Conservation (phyloP, 441 rosid species). For the Dalechampia spathulata region DNA sequence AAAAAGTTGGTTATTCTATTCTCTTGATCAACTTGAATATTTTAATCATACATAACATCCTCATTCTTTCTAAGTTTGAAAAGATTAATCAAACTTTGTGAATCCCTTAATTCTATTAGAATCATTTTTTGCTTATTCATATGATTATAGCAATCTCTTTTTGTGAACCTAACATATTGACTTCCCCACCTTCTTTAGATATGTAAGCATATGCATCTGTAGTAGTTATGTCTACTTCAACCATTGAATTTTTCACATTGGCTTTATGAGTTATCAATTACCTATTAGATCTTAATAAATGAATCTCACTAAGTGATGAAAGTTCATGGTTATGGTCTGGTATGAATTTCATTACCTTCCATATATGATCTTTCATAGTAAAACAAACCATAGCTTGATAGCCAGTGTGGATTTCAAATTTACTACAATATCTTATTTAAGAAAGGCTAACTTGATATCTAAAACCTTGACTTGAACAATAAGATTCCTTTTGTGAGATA, state of each 20-base stretch:
- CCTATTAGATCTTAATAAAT: not conserved
- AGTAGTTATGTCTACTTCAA: not conserved
- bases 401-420: not conserved
- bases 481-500: not conserved
- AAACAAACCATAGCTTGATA: not conserved
- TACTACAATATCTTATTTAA: not conserved
- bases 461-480: not conserved
- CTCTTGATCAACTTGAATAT: not conserved
- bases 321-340: not conserved
- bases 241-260: not conserved
- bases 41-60: not conserved
- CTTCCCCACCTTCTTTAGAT: not conserved
- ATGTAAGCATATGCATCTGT: not conserved
- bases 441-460: too few relatives aligned
- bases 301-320: not conserved
- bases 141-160: not conserved
- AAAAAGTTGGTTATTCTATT: slow-evolving; percentile 1
- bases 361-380: not conserved
- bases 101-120: not conserved
- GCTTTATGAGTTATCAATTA: not conserved
- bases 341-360: not conserved
- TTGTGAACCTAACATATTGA: not conserved
- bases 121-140: not conserved
- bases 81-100: not conserved
- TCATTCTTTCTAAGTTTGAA: not conserved